Percentiles rank a stretch among this genome's conserved stretches.
These are phyloP conservation scores for Arthrobotrys musiformis DNA, from an alignment of 2,329 filamentous ascomycete genomes.

Conservation along the genomic window DNA sequence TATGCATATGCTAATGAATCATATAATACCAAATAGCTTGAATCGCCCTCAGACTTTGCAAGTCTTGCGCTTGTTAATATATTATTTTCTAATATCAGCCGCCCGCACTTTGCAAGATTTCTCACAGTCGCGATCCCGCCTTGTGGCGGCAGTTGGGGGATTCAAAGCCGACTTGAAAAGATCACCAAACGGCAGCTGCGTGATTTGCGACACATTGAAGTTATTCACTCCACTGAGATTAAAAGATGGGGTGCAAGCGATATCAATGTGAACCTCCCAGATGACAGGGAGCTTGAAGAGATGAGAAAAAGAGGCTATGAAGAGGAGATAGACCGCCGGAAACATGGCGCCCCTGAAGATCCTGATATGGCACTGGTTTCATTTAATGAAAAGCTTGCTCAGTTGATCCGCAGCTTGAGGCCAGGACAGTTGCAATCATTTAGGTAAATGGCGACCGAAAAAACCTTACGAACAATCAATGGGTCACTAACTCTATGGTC, in stretches of 20 bases:
- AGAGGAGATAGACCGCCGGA: not conserved
- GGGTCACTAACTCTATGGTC: not conserved
- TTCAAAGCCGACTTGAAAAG: not conserved
- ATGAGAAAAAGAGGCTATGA: not conserved
- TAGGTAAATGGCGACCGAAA: not conserved
- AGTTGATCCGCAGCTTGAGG: not conserved
- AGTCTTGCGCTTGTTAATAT: not conserved
- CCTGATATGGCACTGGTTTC: not conserved
- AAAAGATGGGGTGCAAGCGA: not conserved
- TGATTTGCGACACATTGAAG: not conserved
- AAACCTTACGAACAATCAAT: too few species aligned
- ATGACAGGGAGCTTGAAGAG: not conserved
- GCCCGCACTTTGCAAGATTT: not conserved
- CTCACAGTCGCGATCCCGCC: not conserved
- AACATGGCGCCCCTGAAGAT: not conserved
- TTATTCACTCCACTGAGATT: not conserved
- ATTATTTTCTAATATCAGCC: not conserved
- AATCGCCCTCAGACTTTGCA: not conserved
- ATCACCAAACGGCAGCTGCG: not conserved
- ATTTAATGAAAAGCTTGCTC: not conserved
- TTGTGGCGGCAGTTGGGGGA: not conserved
- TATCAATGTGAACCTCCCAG: not conserved
- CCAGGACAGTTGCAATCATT: constrained; percentile 25
- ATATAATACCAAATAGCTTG: not conserved
- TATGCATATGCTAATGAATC: too few species aligned